Conservation (phyloP, 2,329 filamentous ascomycete species). For the Akanthomyces dipterigenus region DNA sequence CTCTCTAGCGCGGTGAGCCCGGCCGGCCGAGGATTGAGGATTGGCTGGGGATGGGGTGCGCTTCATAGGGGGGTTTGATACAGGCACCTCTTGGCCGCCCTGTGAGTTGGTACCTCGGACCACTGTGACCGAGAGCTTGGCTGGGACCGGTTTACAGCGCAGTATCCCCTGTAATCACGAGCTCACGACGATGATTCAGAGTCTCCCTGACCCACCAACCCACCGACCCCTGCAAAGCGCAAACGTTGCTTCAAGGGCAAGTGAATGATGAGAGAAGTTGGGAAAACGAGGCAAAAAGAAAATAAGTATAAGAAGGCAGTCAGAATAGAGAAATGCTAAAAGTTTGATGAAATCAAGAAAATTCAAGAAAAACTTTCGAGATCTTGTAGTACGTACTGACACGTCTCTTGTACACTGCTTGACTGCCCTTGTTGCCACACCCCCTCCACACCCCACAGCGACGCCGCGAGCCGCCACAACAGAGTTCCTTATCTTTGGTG, state of each 20-base stretch:
- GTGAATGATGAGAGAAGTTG: too few relatives aligned
- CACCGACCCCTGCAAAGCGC: not conserved
- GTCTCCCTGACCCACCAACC: not conserved
- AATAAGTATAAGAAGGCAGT: too few relatives aligned
- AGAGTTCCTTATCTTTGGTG: constrained; percentile 7
- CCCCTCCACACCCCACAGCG: not conserved
- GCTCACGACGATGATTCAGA: not conserved
- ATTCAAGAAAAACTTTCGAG: too few relatives aligned
- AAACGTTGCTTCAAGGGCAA: too few relatives aligned
- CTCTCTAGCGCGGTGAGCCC: constrained; percentile 9
- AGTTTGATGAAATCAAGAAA: too few relatives aligned
- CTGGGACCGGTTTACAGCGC: not conserved
- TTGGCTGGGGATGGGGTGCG: not conserved
- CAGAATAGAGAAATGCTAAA: too few relatives aligned
- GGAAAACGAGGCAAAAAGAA: too few relatives aligned
- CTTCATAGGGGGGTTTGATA: not conserved
- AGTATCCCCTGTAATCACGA: not conserved
- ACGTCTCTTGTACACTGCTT: too few relatives aligned
- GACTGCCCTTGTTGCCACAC: not conserved
- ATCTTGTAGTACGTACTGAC: too few relatives aligned
- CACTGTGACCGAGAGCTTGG: not conserved
- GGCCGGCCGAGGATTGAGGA: not conserved
- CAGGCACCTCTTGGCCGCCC: not conserved
- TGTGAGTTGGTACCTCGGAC: not conserved
- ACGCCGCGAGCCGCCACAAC: not conserved